These are phyloP conservation scores for Trametes cingulata DNA, from an alignment of 768 basidiomycete species.

Conservation along the genomic window DNA sequence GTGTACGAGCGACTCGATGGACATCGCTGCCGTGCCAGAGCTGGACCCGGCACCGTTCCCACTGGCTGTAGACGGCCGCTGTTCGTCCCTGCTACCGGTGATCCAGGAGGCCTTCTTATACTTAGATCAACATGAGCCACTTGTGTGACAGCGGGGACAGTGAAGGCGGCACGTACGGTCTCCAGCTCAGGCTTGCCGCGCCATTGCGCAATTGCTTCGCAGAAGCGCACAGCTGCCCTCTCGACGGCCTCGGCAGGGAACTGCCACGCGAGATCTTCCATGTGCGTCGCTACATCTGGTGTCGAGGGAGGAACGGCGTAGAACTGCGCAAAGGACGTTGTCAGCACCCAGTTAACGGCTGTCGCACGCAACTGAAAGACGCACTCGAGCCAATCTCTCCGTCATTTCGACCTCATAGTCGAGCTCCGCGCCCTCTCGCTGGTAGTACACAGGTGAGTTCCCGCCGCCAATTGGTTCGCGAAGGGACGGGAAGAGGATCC, in stretches of 20 bases:
- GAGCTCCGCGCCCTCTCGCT: slow-evolving; percentile 56
- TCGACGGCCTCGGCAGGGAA: slow-evolving; percentile 84
- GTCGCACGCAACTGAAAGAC: slow-evolving; percentile 29
- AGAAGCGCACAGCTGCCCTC: slow-evolving; percentile 74
- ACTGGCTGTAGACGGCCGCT: slow-evolving; percentile 38
- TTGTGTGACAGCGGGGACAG: background rate
- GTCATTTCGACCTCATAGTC: slow-evolving; percentile 79
- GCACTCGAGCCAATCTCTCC: slow-evolving; percentile 66
- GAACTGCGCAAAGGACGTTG: slow-evolving; percentile 50
- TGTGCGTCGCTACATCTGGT: slow-evolving; percentile 74
- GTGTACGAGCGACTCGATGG: slow-evolving; percentile 67
- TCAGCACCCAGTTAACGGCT: slow-evolving; percentile 8
- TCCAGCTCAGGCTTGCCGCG: slow-evolving; percentile 84
- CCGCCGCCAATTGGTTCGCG: slow-evolving; percentile 35
- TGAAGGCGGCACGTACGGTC: slow-evolving; percentile 45
- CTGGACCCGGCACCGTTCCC: slow-evolving; percentile 4
- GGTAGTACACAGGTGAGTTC: slow-evolving; percentile 29
- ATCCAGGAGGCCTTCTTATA: slow-evolving; percentile 35
- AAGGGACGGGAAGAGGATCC: slow-evolving; percentile 63
- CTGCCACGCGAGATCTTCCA: slow-evolving; percentile 76
- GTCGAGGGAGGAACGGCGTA: slow-evolving; percentile 71
- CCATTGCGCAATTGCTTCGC: slow-evolving; percentile 81
- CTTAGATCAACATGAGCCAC: slow-evolving; percentile 13
- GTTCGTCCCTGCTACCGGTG: slow-evolving; percentile 53
- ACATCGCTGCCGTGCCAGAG: slow-evolving; percentile 44